Conservation (phyloP, 129 eudicot genomes). For the Flaveria bidentis region DNA sequence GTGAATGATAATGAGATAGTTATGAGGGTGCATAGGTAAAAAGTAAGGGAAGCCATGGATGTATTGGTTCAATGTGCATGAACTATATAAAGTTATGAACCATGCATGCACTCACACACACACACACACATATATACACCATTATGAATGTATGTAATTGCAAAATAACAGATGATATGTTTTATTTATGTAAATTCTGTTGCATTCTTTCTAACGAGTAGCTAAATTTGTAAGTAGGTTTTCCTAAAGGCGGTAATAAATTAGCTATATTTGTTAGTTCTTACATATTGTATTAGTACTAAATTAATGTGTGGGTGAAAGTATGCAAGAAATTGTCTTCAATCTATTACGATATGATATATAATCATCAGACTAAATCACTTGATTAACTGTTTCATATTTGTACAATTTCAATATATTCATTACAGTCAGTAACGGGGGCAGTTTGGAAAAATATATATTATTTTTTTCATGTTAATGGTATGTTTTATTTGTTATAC, state of each 20-base stretch:
- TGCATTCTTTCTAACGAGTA: neutral
- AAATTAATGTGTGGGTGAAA: too few relatives aligned
- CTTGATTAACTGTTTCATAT: too few relatives aligned
- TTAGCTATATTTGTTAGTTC: neutral
- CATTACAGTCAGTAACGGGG: too few relatives aligned
- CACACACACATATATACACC: neutral
- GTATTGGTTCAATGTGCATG: neutral
- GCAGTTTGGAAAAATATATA: neutral
- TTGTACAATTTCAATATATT: too few relatives aligned
- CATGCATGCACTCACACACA: neutral
- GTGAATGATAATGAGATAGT: conserved; percentile 11
- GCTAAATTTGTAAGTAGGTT: neutral
- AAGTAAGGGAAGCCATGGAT: conserved; percentile 15
- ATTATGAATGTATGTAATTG: neutral
- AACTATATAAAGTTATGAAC: neutral
- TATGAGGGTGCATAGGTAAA: neutral
- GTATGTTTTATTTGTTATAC: neutral
- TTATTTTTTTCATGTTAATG: neutral
- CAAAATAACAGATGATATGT: neutral
- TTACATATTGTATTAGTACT: neutral
- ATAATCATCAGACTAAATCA: too few relatives aligned
- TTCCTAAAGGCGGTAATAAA: neutral
- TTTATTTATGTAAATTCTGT: conserved; percentile 4
- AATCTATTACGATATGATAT: too few relatives aligned
- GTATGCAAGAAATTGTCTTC: too few relatives aligned